phyloP scores from a whole-genome alignment of 2,329 filamentous ascomycete species.

The Anthostomella pinea region DNA sequence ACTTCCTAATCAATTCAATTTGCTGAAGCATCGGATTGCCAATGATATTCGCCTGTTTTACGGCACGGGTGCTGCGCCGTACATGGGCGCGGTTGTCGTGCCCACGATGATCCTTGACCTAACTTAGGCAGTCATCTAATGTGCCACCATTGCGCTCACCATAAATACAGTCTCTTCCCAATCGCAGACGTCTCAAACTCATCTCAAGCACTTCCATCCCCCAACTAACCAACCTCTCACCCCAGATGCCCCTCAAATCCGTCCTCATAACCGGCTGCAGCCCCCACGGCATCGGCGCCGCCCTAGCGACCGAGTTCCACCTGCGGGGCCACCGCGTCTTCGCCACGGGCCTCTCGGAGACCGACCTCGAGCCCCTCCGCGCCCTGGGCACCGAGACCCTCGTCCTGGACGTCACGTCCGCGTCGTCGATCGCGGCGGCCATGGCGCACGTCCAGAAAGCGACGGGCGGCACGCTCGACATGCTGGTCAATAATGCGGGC shows the following conservation, averaged over 20 bases:
- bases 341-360: constrained; percentile 25
- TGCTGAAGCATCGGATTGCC: no score
- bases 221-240: no score
- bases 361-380: constrained; percentile 14
- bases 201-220: no score
- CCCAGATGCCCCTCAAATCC: constrained; percentile 25
- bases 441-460: constrained; percentile 11
- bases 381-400: constrained; percentile 21
- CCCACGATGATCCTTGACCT: no score
- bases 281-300: constrained; percentile 23
- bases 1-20: no score
- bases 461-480: constrained; percentile 21
- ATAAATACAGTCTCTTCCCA: no score
- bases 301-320: constrained; percentile 28
- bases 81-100: no score
- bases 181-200: no score
- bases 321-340: constrained; percentile 29
- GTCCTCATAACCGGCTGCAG: constrained; percentile 29
- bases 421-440: constrained; percentile 15
- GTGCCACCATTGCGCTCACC: no score
- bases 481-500: constrained; percentile 27
- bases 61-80: no score
- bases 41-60: no score
- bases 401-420: constrained; percentile 26
- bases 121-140: no score